phyloP scores from a whole-genome alignment of 2,329 filamentous ascomycete genomes.

The Botrytis byssoidea region DNA sequence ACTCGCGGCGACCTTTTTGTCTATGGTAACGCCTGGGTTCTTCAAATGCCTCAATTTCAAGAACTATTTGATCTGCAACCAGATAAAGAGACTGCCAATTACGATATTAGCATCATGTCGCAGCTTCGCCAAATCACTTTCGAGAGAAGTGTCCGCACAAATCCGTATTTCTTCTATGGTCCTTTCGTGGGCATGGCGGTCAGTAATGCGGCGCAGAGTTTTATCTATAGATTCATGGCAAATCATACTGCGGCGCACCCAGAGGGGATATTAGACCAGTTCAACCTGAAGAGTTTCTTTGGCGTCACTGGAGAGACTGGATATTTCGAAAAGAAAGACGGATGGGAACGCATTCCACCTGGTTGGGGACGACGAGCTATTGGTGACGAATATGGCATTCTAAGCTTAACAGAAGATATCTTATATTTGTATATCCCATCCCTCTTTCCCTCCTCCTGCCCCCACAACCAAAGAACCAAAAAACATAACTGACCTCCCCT shows the following conservation, averaged over 20 bases:
- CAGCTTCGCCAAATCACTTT: slow-evolving; percentile 47
- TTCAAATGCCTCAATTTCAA: slow-evolving; percentile 44
- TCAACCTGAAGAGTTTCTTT: slow-evolving; percentile 31
- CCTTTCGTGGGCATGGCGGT: slow-evolving; percentile 12
- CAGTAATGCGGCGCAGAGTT: slow-evolving; percentile 10
- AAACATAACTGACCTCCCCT: not conserved
- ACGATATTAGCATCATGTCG: slow-evolving; percentile 44
- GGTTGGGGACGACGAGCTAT: slow-evolving; percentile 35
- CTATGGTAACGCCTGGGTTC: not conserved
- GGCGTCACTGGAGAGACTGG: slow-evolving; percentile 21
- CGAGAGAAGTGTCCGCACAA: slow-evolving; percentile 33
- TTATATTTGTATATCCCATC: slow-evolving; percentile 36
- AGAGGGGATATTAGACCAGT: slow-evolving; percentile 40
- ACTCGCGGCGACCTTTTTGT: slow-evolving; percentile 49
- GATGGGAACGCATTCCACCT: slow-evolving; percentile 31
- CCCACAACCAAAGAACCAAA: too few species aligned
- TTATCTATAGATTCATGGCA: slow-evolving; percentile 9
- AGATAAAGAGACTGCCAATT: slow-evolving; percentile 39
- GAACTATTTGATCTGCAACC: slow-evolving; percentile 45
- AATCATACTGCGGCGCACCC: slow-evolving; percentile 10
- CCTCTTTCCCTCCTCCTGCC: too few species aligned
- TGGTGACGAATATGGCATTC: slow-evolving; percentile 44
- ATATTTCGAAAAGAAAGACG: not conserved
- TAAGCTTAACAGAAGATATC: slow-evolving; percentile 42
- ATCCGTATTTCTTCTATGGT: slow-evolving; percentile 53